Conservation (phyloP, 306 rosid genomes). For the Corylus avellana region DNA sequence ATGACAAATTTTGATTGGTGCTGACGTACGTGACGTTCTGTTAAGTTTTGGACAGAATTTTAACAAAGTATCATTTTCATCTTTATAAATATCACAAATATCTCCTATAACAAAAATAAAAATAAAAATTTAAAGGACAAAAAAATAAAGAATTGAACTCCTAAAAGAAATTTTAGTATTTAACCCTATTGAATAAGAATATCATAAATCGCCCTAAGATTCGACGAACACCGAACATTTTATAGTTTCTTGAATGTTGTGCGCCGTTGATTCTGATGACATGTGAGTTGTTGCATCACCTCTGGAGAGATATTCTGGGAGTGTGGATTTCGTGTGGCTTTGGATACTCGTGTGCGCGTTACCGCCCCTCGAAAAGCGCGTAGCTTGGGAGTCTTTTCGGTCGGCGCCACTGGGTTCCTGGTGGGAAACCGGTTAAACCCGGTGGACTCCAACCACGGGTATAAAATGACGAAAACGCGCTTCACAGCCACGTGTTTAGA, state of each 20-base stretch:
- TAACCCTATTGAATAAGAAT: too few species aligned
- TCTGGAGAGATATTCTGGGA: neutral
- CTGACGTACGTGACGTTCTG: too few species aligned
- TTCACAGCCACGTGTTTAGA: neutral
- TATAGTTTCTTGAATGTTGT: neutral
- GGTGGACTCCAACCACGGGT: conserved; percentile 28
- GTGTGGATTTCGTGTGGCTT: conserved; percentile 43
- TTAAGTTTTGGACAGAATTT: too few species aligned
- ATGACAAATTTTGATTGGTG: too few species aligned
- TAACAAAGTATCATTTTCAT: too few species aligned
- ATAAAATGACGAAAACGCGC: conserved; percentile 18
- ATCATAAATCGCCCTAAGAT: too few species aligned
- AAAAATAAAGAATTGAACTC: too few species aligned
- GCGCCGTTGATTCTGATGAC: conserved; percentile 30
- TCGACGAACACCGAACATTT: too few species aligned
- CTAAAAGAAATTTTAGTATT: too few species aligned
- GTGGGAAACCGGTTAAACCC: conserved; percentile 28
- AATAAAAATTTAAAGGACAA: too few species aligned
- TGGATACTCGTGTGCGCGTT: conserved; percentile 26
- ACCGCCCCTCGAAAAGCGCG: conserved; percentile 24
- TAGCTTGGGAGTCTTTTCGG: conserved; percentile 21
- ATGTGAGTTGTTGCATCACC: neutral
- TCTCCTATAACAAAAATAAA: too few species aligned
- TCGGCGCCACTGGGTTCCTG: conserved; percentile 41
- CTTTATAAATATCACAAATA: too few species aligned